A percentile compares a stretch with the other conserved stretches of the same genome.
These are phyloP conservation scores for Trypanosomatidae sp. DNA, from an alignment of 208 protist genomes.

Conservation along the genomic window DNA sequence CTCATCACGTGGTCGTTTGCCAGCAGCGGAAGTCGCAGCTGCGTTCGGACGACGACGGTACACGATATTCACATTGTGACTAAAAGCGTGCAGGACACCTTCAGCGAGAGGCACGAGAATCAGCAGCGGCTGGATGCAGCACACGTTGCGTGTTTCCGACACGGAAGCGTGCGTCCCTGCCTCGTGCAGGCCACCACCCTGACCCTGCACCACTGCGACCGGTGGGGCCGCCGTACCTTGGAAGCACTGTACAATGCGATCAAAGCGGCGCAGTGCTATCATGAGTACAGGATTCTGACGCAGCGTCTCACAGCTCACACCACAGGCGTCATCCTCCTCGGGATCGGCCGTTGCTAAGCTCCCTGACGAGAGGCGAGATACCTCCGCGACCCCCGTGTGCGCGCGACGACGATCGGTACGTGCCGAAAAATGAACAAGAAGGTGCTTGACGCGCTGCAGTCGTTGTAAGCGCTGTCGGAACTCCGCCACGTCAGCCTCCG, in stretches of 20 bases:
- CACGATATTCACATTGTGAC: slow-evolving; percentile 42
- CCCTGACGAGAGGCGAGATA: not conserved
- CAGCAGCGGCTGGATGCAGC: slow-evolving; percentile 10
- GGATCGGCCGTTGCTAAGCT: not conserved
- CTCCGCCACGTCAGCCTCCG: slow-evolving; percentile 17
- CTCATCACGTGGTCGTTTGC: slow-evolving; percentile 10
- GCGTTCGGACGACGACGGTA: slow-evolving; percentile 30
- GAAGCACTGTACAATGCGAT: slow-evolving; percentile 9
- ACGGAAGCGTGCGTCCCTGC: not conserved
- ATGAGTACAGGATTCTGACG: slow-evolving; percentile 23
- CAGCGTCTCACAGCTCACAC: slow-evolving; percentile 9
- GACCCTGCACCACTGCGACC: not conserved
- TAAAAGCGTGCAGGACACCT: slow-evolving; percentile 38
- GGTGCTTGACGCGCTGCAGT: slow-evolving; percentile 16
- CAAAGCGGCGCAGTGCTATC: slow-evolving; percentile 10
- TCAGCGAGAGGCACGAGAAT: slow-evolving; percentile 44
- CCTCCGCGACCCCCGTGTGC: not conserved
- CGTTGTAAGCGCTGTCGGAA: slow-evolving; percentile 14
- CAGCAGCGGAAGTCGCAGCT: not conserved
- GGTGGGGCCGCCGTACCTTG: not conserved
- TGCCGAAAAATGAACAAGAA: slow-evolving; percentile 9
- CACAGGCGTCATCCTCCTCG: not conserved
- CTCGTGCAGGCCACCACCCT: not conserved
- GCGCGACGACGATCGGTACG: not conserved
- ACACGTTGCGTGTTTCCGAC: not conserved